Evolutionary conservation across 257 asterid genomes (phyloP), one percentile per base, ranked within the genome.

Genomic region (Solanum acaule): DNA sequence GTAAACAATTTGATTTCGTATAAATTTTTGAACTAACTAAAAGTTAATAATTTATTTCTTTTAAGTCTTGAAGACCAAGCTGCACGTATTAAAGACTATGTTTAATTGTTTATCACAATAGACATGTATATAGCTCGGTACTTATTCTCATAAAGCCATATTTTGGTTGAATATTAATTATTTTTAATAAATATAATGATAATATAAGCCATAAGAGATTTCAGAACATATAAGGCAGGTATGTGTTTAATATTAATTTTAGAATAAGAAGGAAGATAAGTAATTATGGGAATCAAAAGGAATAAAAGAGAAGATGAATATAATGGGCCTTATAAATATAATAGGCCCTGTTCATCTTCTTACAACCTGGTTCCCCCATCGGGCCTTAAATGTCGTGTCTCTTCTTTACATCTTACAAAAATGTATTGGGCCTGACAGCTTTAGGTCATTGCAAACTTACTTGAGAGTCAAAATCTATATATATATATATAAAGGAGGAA

Each of bases 331-430:
- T 33, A 4, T 34, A 33, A 71, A 33, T 34, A 29, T 71, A 18
- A 75, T 35, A 31, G 31, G 49, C 2, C 46, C 1, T 20, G 18
- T 20, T 73, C 31, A 15, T 35, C 82, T 35, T 35, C 82, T 35
- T 75, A 44, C 99, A 93, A 88, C 91, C 97, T 6, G 88, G 37
- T 27, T 27, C 18, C 35, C 5, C 75, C 8, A 16, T 34, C 33
- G 79, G 27, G 44, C 44, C 27, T 72, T 33, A 29, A 29, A 31
- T 31, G 44, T 5, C 25, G 33, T 10, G 44, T 33, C 79, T 33
- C 22, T 9, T 33, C 44, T 72, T 33, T 33, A 33, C 79, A 9
- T 33, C 25, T 33, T 34, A 33, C 14, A 72, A 72, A 16, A 72
- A 33, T 72, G 27, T 33, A 33, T 23, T 61, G 70, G 29, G 70